Percentiles rank a stretch among this genome's conserved stretches.
Conservation (phyloP, 805 yeast species). For the Ogataea glucozyma region DNA sequence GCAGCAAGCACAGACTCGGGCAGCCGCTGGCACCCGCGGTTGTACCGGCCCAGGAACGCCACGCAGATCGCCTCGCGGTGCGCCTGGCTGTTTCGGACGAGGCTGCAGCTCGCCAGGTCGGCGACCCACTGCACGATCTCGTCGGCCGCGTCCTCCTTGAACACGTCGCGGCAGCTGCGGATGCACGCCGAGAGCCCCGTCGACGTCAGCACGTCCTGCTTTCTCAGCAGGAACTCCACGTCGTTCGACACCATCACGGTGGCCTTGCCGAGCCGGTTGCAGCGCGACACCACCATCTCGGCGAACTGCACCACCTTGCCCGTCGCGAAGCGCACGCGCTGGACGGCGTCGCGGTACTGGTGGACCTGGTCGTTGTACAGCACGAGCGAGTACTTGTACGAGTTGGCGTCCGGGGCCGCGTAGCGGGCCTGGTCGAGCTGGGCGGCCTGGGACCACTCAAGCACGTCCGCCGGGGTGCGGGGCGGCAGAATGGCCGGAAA, state of each 20-base stretch:
- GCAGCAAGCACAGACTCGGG: slow-evolving; percentile 22
- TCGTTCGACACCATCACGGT: slow-evolving; percentile 60
- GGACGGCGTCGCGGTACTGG: slow-evolving; percentile 73
- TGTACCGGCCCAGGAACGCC: slow-evolving; percentile 65
- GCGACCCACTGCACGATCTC: slow-evolving; percentile 68
- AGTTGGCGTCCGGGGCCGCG: slow-evolving; percentile 43
- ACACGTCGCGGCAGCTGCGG: slow-evolving; percentile 64
- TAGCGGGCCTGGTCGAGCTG: slow-evolving; percentile 42
- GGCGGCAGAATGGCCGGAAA: slow-evolving; percentile 40
- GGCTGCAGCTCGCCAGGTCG: slow-evolving; percentile 55
- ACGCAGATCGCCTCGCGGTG: slow-evolving; percentile 53
- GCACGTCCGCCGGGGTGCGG: slow-evolving; percentile 23
- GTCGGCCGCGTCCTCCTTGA: slow-evolving; percentile 79
- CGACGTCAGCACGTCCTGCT: slow-evolving; percentile 56
- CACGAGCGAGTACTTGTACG: slow-evolving; percentile 54
- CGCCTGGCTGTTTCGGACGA: slow-evolving; percentile 49
- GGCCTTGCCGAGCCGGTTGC: slow-evolving; percentile 68
- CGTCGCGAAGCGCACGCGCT: slow-evolving; percentile 63
- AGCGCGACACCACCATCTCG: slow-evolving; percentile 64
- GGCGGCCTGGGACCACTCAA: slow-evolving; percentile 29
- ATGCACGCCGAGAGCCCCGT: slow-evolving; percentile 71
- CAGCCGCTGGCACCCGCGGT: slow-evolving; percentile 42
- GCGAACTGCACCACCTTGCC: slow-evolving; percentile 65
- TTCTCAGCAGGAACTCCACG: slow-evolving; percentile 47
- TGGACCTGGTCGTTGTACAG: slow-evolving; percentile 80